Evolutionary conservation across 2,329 filamentous ascomycete genomes (phyloP), one percentile per base, ranked within the genome.

Genomic region (Aschersonia sp.): DNA sequence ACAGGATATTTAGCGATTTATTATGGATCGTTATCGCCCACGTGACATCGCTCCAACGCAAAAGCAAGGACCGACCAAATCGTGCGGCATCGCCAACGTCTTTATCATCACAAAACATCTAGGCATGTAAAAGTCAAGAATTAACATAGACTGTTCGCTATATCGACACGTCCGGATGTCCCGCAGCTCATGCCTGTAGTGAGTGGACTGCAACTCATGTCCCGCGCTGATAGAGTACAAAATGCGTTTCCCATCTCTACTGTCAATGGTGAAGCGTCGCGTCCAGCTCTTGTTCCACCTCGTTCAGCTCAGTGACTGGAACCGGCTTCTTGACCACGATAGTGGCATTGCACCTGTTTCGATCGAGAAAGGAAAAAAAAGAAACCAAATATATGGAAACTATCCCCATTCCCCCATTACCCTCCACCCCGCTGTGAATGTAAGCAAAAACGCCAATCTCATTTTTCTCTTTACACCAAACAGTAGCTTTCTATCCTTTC

Each of bases 111-210:
- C 35, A 7, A 38, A 38, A 7, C 3, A 7, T 12, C 7, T 12
- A 38, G 4, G 35, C 35, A 9, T 38, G 20, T 12, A 9, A 46
- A 46, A 46, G 29, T n/a, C 30, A 45, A 30, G 44, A 40, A 52
- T 50, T 53, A 51, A 40, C 38, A 47, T 48, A 48, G 46, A 38
- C 46, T 51, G 50, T 51, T 51, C 51, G 53, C 51, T 53, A 53
- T 44, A 50, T 47, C 51, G 48, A 47, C 48, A 52, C 51, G 49
- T 48, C 51, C 48, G 49, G 48, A 48, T 49, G 46, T 32, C 28
- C 43, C 41, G 32, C 48, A 45, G 28, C 38, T 44, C 43, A 44
- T 40, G 47, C 40, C 47, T 40, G n/a, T 40, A 29, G 48, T 40
- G 46, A 46, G 42, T 45, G 32, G 6, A 51, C 46, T 32, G 53